A percentile compares a stretch with the other conserved stretches of the same genome.
These are phyloP conservation scores for Leucogyrophana mollusca DNA, from an alignment of 768 basidiomycete species.

Conservation along the genomic window DNA sequence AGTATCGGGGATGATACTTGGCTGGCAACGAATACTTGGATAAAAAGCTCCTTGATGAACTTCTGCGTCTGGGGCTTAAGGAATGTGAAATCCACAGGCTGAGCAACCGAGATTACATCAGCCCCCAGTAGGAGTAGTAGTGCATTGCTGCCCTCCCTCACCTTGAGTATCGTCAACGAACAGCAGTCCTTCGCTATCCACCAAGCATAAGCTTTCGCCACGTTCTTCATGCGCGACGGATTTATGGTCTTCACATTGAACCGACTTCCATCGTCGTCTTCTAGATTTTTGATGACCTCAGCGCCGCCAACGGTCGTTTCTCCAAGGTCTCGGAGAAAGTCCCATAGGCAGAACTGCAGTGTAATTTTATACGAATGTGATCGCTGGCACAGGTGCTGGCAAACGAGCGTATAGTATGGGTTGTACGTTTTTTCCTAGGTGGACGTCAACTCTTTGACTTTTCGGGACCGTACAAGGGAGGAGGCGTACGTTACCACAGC, in stretches of 20 bases:
- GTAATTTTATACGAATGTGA: constrained; percentile 90
- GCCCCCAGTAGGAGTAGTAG: neutral
- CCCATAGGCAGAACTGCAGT: constrained; percentile 94
- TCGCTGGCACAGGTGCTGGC: constrained; percentile 73
- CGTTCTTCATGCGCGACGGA: constrained; percentile 57
- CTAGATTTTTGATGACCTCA: constrained; percentile 64
- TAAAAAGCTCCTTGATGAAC: constrained; percentile 74
- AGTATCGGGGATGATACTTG: constrained; percentile 74
- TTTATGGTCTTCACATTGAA: constrained; percentile 55
- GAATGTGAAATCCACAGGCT: constrained; percentile 87
- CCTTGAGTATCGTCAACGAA: constrained; percentile 80
- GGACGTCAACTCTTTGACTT: neutral
- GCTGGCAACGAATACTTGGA: constrained; percentile 67
- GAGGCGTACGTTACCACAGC: constrained; percentile 81
- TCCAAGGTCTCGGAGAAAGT: constrained; percentile 90
- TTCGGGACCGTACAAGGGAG: neutral
- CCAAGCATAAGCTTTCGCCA: constrained; percentile 89
- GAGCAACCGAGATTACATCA: constrained; percentile 3
- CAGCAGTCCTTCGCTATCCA: constrained; percentile 86
- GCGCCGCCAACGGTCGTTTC: constrained; percentile 80
- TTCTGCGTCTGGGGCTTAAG: constrained; percentile 60
- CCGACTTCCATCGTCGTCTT: constrained; percentile 42
- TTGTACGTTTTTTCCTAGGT: constrained; percentile 85
- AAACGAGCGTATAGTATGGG: constrained; percentile 91
- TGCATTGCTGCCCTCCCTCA: constrained; percentile 25